Percentiles rank a stretch among this genome's conserved stretches.
These are phyloP conservation scores for Globisporangium cylindrosporum DNA, from an alignment of 352 stramenopile species.

Conservation along the genomic window DNA sequence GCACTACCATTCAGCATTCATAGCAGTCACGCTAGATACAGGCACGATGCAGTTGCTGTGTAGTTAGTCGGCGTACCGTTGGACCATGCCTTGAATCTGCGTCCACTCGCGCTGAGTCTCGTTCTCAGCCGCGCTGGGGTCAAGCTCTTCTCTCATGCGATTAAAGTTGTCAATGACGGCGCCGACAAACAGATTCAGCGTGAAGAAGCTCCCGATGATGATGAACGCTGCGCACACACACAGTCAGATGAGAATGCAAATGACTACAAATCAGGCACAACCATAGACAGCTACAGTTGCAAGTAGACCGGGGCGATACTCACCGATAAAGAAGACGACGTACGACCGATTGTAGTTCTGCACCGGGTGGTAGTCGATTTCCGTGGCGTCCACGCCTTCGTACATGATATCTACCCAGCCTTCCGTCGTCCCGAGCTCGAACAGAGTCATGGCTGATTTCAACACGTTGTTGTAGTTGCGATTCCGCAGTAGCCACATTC, in stretches of 20 bases:
- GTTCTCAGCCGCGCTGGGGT: constrained; percentile 39
- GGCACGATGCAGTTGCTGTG: not conserved
- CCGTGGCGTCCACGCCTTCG: constrained; percentile 63
- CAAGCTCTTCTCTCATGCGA: constrained; percentile 43
- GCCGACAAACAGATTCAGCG: constrained; percentile 87
- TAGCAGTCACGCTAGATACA: not conserved
- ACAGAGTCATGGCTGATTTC: constrained; percentile 57
- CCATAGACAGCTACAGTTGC: not conserved
- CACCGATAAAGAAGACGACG: constrained; percentile 74
- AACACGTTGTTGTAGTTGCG: constrained; percentile 70
- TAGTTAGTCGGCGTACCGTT: constrained; percentile 14
- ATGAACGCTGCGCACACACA: constrained; percentile 54
- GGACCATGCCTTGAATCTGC: constrained; percentile 39
- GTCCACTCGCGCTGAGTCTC: constrained; percentile 73
- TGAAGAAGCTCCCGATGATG: constrained; percentile 83
- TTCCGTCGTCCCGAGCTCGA: constrained; percentile 87
- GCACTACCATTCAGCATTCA: not conserved
- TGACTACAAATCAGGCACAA: not conserved
- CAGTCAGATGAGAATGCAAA: not conserved
- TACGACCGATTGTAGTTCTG: constrained; percentile 63
- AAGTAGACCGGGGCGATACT: not conserved
- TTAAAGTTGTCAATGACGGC: constrained; percentile 90
- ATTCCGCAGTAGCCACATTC: constrained; percentile 24
- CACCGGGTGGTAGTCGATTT: constrained; percentile 67
- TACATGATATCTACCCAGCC: constrained; percentile 85